Evolutionary conservation across 139 green algal genomes (phyloP), one percentile per base, ranked within the genome.

Genomic region (Chlamydomonas applanata): DNA sequence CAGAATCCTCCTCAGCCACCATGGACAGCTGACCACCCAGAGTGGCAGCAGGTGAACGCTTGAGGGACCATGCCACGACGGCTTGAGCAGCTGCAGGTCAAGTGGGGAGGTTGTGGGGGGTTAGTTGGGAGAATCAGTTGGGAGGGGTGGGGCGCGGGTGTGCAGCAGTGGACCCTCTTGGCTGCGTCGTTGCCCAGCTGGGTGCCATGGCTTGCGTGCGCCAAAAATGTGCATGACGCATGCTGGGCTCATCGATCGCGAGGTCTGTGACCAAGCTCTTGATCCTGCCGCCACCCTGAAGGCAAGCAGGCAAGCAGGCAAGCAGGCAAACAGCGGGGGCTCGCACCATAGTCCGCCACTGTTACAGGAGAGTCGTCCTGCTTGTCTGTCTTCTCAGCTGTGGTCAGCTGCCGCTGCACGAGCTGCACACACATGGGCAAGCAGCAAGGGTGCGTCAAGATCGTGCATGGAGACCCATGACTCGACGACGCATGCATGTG

Each of bases 1-100:
- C 79, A 3, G 89, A 86, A 40, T 95, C 90, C 78, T 98, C 95
- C 82, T 98, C 95, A 19, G 94, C 95, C 24, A 98, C 91, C 83
- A 98, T 88, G 14, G 85, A 94, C 34, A 98, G 70, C 24, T 54
- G 34, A 3, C 46, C 52, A 9, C 67, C 67, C 32, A 44, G 45
- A 2, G 32, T 71, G 9, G n/a, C 52, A n/a, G 25, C 69, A 13
- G 71, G 67, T 2, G 87, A 76, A 5, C 79, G 81, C 68, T 87
- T 73, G 67, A 98, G 88, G 11, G 76, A 84, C 90, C 93, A 98
- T 0, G 91, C 87, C n/a, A 98, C 91, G 20, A 97, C 53, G 2
- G 85, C 95, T 78, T 98, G 93, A 0, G 94, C 91, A 22, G 92
- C 93, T 94, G 83, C 45, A 71, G 29, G 20, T 44, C 53, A 27